Percentiles rank a stretch among this genome's conserved stretches.
Evolutionary conservation across 441 rosid genomes (phyloP).

Genomic region (Erodium chrysanthum): DNA sequence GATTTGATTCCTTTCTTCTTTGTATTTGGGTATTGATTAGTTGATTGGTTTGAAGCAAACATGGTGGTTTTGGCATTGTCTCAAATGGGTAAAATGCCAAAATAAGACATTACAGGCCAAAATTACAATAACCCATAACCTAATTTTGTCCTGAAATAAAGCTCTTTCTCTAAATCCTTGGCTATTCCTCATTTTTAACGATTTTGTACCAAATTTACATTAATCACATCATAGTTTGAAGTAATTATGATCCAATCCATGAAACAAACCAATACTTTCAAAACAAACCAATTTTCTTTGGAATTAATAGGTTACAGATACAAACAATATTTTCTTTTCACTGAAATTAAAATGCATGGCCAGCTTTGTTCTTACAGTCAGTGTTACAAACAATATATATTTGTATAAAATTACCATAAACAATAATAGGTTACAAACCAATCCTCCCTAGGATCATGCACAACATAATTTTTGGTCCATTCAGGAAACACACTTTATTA

Average conservation of each 20-base stretch:
- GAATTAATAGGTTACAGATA: too few species aligned
- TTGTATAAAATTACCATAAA: neutral
- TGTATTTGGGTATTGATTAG: neutral
- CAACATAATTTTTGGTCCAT: neutral
- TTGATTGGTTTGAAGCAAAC: neutral
- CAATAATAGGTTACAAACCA: slow-evolving; percentile 3
- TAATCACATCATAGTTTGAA: too few species aligned
- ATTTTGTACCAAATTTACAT: neutral
- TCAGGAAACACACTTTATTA: neutral
- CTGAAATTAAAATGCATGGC: neutral
- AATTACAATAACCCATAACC: neutral
- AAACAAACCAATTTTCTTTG: too few species aligned
- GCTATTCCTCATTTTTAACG: neutral
- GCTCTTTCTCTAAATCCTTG: neutral
- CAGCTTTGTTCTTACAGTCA: neutral
- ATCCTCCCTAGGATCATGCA: neutral
- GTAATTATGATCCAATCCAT: too few species aligned
- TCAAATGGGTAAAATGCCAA: neutral
- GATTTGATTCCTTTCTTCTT: neutral
- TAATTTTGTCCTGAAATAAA: neutral
- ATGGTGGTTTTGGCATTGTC: neutral
- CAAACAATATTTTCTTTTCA: too few species aligned
- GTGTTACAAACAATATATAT: neutral
- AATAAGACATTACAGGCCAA: neutral
- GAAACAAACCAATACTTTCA: too few species aligned